Percentiles rank a stretch among this genome's conserved stretches.
These are phyloP conservation scores for Leptomonas pyrrhocoris DNA, from an alignment of 208 protist species.

Conservation along the genomic window DNA sequence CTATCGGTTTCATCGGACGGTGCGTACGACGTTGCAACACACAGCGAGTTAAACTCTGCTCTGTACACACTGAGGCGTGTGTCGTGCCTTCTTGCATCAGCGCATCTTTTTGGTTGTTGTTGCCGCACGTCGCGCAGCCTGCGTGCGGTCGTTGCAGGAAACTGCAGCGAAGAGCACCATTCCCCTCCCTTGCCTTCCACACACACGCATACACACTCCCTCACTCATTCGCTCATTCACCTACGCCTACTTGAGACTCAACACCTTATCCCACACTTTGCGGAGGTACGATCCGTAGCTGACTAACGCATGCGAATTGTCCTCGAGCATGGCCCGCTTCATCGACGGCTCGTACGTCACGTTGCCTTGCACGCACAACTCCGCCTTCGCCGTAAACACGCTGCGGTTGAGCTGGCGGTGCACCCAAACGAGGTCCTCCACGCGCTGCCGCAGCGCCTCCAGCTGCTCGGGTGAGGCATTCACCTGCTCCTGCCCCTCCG, in stretches of 20 bases:
- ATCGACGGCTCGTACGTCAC: conserved; percentile 62
- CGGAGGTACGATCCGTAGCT: conserved; percentile 73
- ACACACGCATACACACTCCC: no score
- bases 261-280: conserved; percentile 60
- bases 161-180: neutral
- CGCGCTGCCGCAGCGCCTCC: conserved; percentile 52
- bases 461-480: conserved; percentile 55
- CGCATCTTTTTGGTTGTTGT: no score
- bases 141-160: no score
- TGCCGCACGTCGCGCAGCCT: no score
- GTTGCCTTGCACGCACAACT: conserved; percentile 61
- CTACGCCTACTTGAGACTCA: conserved; percentile 11
- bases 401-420: conserved; percentile 38
- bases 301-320: conserved; percentile 53
- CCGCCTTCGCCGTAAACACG: conserved; percentile 44
- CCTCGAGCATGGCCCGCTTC: conserved; percentile 73
- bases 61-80: no score
- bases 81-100: no score
- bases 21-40: no score
- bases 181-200: neutral
- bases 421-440: conserved; percentile 54
- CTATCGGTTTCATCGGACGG: no score
- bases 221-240: no score
- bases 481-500: conserved; percentile 23
- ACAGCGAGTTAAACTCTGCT: no score